A percentile compares a stretch with the other conserved stretches of the same genome.
Conservation (phyloP, 345 rosid species). For the Rhodamnia argentea region DNA sequence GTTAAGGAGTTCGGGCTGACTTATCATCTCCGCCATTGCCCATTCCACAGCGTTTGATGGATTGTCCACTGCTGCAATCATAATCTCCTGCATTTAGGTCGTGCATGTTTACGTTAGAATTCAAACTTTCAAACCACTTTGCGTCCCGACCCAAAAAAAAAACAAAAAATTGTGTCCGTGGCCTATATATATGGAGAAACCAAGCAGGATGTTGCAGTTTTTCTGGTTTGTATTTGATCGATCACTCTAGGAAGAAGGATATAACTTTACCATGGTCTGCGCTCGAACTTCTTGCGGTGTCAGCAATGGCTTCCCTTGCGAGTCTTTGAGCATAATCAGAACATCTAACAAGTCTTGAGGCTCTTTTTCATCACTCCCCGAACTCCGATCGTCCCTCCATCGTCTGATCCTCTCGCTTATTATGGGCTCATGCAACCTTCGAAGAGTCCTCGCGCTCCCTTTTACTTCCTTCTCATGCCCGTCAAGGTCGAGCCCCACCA, state of each 20-base stretch:
- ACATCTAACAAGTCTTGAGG: background rate
- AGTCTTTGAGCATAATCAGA: background rate
- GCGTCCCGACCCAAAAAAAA: background rate
- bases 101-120: background rate
- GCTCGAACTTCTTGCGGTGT: background rate
- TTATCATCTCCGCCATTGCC: conserved; percentile 24
- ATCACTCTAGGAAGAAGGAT: background rate
- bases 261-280: background rate
- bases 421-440: conserved; percentile 1
- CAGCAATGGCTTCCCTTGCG: background rate
- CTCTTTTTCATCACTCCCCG: background rate
- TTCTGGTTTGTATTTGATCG: background rate
- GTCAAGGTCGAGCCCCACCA: conserved; percentile 9
- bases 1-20: conserved; percentile 8
- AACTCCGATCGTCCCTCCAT: conserved; percentile 8
- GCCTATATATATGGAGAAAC: background rate
- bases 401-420: conserved; percentile 7
- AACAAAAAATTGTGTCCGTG: background rate
- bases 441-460: conserved; percentile 1
- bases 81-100: conserved; percentile 15
- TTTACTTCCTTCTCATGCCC: conserved; percentile 8
- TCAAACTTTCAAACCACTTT: background rate
- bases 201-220: background rate
- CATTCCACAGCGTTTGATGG: conserved; percentile 29
- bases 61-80: conserved; percentile 31